Evolutionary conservation across 768 basidiomycete species (phyloP).

Genomic region (Lactifluus hygrophoroides): DNA sequence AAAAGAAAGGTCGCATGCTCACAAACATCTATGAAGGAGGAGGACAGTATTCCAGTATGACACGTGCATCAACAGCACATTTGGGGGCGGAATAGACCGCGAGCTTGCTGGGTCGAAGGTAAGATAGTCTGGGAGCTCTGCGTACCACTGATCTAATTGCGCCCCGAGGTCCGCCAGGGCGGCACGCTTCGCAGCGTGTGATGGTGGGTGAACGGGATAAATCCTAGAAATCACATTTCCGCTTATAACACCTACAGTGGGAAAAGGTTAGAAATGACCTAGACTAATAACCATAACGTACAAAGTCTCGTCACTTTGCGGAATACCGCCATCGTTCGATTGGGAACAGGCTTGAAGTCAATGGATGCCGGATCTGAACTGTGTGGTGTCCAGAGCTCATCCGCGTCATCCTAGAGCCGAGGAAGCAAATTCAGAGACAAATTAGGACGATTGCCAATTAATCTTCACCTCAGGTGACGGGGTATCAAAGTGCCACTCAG

Average conservation of each 20-base stretch:
- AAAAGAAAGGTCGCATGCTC: slow-evolving; percentile 27
- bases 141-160: slow-evolving; percentile 66
- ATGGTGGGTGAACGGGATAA: slow-evolving; percentile 54
- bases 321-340: slow-evolving; percentile 45
- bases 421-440: neutral
- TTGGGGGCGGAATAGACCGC: slow-evolving; percentile 48
- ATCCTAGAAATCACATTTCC: slow-evolving; percentile 58
- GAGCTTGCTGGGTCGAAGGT: slow-evolving; percentile 50
- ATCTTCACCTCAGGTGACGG: slow-evolving; percentile 41
- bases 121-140: slow-evolving; percentile 55
- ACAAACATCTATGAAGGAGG: slow-evolving; percentile 73
- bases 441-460: neutral
- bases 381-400: slow-evolving; percentile 42
- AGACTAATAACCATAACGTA: slow-evolving; percentile 27
- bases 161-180: slow-evolving; percentile 51
- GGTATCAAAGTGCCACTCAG: slow-evolving; percentile 63
- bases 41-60: slow-evolving; percentile 72
- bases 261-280: neutral
- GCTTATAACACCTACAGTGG: slow-evolving; percentile 47
- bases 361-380: slow-evolving; percentile 33
- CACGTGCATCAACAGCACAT: slow-evolving; percentile 60
- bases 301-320: slow-evolving; percentile 50
- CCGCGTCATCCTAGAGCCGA: slow-evolving; percentile 46
- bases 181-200: slow-evolving; percentile 39
- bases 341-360: slow-evolving; percentile 40